phyloP scores from a whole-genome alignment of 164 flowering plant species.

The Piper longum region DNA sequence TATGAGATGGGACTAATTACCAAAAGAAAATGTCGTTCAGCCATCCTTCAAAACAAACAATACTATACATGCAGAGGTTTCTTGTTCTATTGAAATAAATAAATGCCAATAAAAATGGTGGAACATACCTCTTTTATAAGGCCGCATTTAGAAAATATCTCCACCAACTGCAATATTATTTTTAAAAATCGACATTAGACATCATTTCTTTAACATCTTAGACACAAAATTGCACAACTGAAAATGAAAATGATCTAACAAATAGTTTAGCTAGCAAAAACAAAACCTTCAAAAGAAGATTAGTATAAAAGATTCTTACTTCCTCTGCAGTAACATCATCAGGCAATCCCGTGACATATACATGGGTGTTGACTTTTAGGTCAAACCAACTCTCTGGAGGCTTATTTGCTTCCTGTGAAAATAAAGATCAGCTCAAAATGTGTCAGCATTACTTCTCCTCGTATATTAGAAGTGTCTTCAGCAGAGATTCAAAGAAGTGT shows the following conservation, averaged over 20 bases:
- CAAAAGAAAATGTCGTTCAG: neutral
- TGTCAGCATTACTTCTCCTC: constrained; percentile 9
- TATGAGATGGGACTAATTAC: neutral
- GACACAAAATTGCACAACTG: neutral
- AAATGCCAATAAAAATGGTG: neutral
- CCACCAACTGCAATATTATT: constrained; percentile 51
- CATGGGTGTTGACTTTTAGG: constrained; percentile 90
- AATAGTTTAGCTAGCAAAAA: neutral
- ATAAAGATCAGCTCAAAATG: constrained; percentile 8
- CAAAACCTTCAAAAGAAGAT: neutral
- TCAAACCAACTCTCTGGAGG: constrained; percentile 99
- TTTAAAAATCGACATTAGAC: neutral
- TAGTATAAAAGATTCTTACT: constrained; percentile 24
- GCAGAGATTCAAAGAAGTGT: constrained; percentile 8
- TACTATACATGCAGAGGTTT: too few relatives aligned
- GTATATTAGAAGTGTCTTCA: constrained; percentile 6
- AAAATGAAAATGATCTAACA: neutral
- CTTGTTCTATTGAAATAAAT: too few relatives aligned
- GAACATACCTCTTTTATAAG: constrained; percentile 75
- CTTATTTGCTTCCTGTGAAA: constrained; percentile 79
- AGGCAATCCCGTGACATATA: constrained; percentile 91
- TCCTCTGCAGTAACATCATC: constrained; percentile 91
- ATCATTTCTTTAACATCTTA: too few relatives aligned
- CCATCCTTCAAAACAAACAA: neutral
- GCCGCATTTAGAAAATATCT: constrained; percentile 92